Base-by-base conservation (phyloP, 768 basidiomycete genomes). In the Coprinopsis marcescibilis region DNA sequence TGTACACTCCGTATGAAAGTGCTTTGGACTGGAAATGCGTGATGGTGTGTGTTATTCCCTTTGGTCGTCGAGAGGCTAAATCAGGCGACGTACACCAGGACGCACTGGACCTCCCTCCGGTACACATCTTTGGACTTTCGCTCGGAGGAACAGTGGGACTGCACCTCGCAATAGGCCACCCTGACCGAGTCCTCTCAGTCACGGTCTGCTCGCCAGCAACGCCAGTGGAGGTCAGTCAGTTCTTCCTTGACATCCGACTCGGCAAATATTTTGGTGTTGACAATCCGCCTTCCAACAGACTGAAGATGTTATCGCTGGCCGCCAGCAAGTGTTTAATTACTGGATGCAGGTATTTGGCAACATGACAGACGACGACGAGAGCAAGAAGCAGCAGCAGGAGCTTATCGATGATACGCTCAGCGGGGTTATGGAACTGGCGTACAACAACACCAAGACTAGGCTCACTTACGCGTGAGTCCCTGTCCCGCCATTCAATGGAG, bases 191-290 rank as follows among this genome's bases (percentile, higher is more conserved):
- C 3, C 52, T 60, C 19, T 69, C 69, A 0, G 52, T 71, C 19
- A 65, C 59, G 3, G 39, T 71, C n/a, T 65, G 67, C 52, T 68
- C 69, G 0, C 67, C 67, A 11, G 46, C 66, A 29, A 50, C 67
- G 0, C 55, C 59, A 2, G 50, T 50, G 11, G 68, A 71, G 58
- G 68, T 68, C 41, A 24, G 60, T 50, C 12, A 12, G 21, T 7
- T 27, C 14, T n/a, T n/a, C 32, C n/a, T n/a, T 24, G 15, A 15
- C 21, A 15, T 20, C 15, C 15, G 8, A 7, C 7, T 29, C 12
- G 24, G 26, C 25, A 10, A n/a, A n/a, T n/a, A n/a, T n/a, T n/a
- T 15, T 20, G 23, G 20, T n/a, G 13, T 24, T 25, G 15, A n/a
- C 38, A 2, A 27, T 38, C 21, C 24, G 5, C 24, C 4, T 21